Conservation (phyloP, 495 filamentous ascomycete species). For the Pseudevernia furfuracea region DNA sequence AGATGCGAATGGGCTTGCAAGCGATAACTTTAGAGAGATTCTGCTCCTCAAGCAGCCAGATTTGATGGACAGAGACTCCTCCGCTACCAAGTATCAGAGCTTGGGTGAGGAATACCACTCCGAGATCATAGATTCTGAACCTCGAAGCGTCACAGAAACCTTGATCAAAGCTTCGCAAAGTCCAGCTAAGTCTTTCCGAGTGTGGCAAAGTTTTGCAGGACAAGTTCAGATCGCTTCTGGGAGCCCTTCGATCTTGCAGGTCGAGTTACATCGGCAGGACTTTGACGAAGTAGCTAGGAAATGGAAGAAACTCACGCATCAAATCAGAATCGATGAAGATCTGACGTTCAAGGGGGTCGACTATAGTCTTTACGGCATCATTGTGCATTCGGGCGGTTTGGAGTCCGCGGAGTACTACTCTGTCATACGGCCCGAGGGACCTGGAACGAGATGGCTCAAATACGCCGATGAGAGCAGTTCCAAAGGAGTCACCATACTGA, state of each 20-base stretch:
- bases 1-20: constrained; percentile 2
- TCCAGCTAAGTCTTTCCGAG: constrained; percentile 14
- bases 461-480: constrained; percentile 51
- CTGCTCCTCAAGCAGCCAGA: constrained; percentile 26
- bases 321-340: constrained; percentile 48
- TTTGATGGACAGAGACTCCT: constrained; percentile 16
- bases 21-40: constrained; percentile 20
- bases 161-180: constrained; percentile 27
- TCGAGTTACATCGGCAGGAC: constrained; percentile 53
- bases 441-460: constrained; percentile 50
- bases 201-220: constrained; percentile 21
- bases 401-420: constrained; percentile 55
- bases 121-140: constrained; percentile 12
- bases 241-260: constrained; percentile 42
- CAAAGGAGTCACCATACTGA: constrained; percentile 48
- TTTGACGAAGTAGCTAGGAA: constrained; percentile 45
- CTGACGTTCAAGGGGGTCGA: constrained; percentile 39
- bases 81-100: constrained; percentile 9
- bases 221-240: constrained; percentile 4
- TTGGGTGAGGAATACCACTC: background rate
- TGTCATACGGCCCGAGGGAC: constrained; percentile 52
- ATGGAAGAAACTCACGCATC: constrained; percentile 53
- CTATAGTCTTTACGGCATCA: constrained; percentile 55
- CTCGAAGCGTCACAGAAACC: constrained; percentile 24
- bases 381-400: constrained; percentile 55